Evolutionary conservation across 108 stramenopile genomes (phyloP), one percentile per base, ranked within the genome.

Genomic region (Aurantiochytrium sp.): DNA sequence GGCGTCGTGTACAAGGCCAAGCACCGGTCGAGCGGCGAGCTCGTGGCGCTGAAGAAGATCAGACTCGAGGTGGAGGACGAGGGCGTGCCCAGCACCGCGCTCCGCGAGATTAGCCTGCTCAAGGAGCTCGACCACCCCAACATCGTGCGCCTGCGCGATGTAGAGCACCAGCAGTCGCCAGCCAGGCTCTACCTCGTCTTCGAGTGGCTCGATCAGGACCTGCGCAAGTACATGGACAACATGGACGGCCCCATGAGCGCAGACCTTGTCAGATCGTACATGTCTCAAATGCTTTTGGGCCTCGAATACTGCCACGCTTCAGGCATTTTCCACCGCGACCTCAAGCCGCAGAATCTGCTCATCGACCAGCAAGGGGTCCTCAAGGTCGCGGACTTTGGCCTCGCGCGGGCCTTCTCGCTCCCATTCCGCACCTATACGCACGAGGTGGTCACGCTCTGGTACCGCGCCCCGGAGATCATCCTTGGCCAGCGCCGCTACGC

Each of bases 1-100:
- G 99, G 99, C 6, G 95, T 98, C 21, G 99, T 99, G 2, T 99
- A 99, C 95, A 98, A 98, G 87, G 98, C 98, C 68, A 97, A 96
- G 88, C 97, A 99, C 90, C 94, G 95, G 31, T 95, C 94, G 30
- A 96, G 95, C 4, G 96, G 96, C 36, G 96, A 97, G 92, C 95
- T 96, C 30, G 92, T 97, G 53, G 98, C 98, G 5, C 69, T 98
- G 55, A 98, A 98, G 88, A 96, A 97, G 91, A 97, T 97, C 89
- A 94, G 96, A 12, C 91, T 98, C 37, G 98, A 98, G 90, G 93
- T 97, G 27, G 98, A 98, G 92, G 98, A 99, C 87, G 98, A 99
- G 88, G 98, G 98, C 36, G 97, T 99, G 88, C 98, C 98, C 37
- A 97, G 96, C 73, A 99, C 98, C 45, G 97, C 98, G 6, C 92